Conservation (phyloP, 164 flowering plant species). For the Stephania cephalantha region DNA sequence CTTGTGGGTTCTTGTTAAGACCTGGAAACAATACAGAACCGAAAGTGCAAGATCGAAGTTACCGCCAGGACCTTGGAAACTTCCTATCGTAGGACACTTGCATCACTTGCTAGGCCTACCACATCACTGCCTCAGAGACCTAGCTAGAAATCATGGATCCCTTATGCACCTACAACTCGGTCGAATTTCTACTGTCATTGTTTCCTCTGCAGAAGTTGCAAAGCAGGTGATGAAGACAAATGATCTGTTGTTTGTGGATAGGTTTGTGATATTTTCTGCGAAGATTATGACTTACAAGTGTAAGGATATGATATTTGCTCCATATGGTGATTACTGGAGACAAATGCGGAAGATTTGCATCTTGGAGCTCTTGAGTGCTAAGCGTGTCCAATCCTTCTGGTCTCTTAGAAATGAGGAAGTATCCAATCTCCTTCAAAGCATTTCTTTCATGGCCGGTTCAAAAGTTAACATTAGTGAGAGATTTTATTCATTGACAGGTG, state of each 20-base stretch:
- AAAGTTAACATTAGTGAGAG: slow-evolving; percentile 20
- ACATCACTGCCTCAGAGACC: slow-evolving; percentile 14
- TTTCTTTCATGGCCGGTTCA: slow-evolving; percentile 6
- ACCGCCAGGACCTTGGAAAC: slow-evolving; percentile 24
- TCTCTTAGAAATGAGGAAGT: slow-evolving; percentile 24
- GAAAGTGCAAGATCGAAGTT: slow-evolving; percentile 7
- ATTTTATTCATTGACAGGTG: slow-evolving; percentile 13
- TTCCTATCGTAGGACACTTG: slow-evolving; percentile 32
- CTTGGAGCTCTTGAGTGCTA: slow-evolving; percentile 27
- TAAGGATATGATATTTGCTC: slow-evolving; percentile 18
- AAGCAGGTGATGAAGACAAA: slow-evolving; percentile 22
- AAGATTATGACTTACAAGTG: slow-evolving; percentile 12
- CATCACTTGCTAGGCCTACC: slow-evolving; percentile 24
- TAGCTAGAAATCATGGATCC: slow-evolving; percentile 28
- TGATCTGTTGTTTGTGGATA: slow-evolving; percentile 18
- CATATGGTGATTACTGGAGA: slow-evolving; percentile 31
- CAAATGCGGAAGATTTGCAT: slow-evolving; percentile 27
- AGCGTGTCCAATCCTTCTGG: slow-evolving; percentile 24
- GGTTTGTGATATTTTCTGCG: slow-evolving; percentile 8
- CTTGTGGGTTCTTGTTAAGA: slow-evolving; percentile 8
- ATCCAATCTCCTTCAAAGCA: slow-evolving; percentile 13
- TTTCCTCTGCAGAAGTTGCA: slow-evolving; percentile 24
- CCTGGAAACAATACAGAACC: neutral
- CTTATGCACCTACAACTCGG: slow-evolving; percentile 29
- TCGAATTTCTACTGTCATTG: slow-evolving; percentile 15